phyloP scores from a whole-genome alignment of 2,329 filamentous ascomycete genomes.

The Hymenoscyphus fructigenus region DNA sequence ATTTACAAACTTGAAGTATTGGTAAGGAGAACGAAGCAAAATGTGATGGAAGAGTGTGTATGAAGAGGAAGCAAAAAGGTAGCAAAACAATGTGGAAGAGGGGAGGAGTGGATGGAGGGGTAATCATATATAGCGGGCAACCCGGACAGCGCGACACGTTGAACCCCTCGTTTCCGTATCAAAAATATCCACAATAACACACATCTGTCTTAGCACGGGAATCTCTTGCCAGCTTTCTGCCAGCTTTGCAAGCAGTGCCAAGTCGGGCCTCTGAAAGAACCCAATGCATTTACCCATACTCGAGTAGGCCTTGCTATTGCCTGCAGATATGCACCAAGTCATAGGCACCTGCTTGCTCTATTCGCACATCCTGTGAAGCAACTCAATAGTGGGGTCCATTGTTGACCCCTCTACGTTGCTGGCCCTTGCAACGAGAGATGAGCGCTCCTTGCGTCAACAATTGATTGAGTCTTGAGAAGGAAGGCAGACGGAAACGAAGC shows the following conservation, averaged over 20 bases:
- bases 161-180: slow-evolving; percentile 1
- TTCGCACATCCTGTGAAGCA: slow-evolving; percentile 10
- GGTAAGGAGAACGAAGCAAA: slow-evolving; percentile 16
- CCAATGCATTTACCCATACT: slow-evolving; percentile 18
- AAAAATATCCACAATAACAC: slow-evolving; percentile 16
- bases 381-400: slow-evolving; percentile 23
- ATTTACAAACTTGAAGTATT: slow-evolving; percentile 8
- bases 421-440: neutral
- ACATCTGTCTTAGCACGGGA: slow-evolving; percentile 17
- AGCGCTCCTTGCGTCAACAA: slow-evolving; percentile 11
- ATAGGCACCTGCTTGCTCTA: slow-evolving; percentile 23
- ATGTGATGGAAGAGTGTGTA: neutral
- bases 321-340: slow-evolving; percentile 28
- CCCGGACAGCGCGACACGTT: slow-evolving; percentile 18
- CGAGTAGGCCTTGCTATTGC: slow-evolving; percentile 12
- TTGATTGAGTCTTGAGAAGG: neutral
- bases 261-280: slow-evolving; percentile 6
- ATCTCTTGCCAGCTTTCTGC: slow-evolving; percentile 13
- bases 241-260: slow-evolving; percentile 21
- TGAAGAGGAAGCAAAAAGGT: slow-evolving; percentile 13
- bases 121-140: slow-evolving; percentile 19
- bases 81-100: neutral
- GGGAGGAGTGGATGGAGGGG: slow-evolving; percentile 12
- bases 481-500: slow-evolving; percentile 15
- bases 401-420: neutral